phyloP scores from a whole-genome alignment of 805 yeast species.

The Candida patagonica region DNA sequence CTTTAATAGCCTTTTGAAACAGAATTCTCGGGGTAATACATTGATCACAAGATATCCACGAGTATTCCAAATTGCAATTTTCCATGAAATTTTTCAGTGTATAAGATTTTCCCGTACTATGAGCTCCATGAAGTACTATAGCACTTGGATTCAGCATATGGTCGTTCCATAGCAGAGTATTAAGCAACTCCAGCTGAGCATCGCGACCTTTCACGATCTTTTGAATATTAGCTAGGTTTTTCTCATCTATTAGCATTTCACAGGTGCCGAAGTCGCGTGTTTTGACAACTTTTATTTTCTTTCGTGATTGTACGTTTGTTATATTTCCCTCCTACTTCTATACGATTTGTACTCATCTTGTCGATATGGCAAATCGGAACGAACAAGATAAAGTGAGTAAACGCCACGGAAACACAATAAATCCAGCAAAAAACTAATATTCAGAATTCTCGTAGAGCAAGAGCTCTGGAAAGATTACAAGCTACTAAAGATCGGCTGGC shows the following conservation, averaged over 20 bases:
- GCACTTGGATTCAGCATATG: conserved; percentile 25
- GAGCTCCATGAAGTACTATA: conserved; percentile 40
- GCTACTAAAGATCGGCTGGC: conserved; percentile 19
- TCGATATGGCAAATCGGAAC: too few relatives aligned
- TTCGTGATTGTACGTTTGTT: too few relatives aligned
- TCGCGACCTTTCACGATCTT: conserved; percentile 1
- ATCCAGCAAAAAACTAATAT: neutral
- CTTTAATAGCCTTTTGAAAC: conserved; percentile 37
- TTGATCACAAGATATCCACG: conserved; percentile 40
- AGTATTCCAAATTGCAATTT: conserved; percentile 21
- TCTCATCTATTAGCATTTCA: too few relatives aligned
- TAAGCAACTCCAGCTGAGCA: conserved; percentile 3
- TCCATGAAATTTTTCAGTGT: conserved; percentile 30
- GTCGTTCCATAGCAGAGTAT: conserved; percentile 11
- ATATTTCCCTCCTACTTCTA: too few relatives aligned
- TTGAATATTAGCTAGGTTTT: neutral
- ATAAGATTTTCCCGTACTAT: conserved; percentile 40
- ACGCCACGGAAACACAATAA: neutral
- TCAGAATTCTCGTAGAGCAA: conserved; percentile 14
- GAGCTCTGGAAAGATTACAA: conserved; percentile 17
- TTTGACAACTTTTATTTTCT: too few relatives aligned
- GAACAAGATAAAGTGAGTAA: conserved; percentile 1
- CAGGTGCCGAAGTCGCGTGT: too few relatives aligned
- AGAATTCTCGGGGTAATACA: conserved; percentile 39
- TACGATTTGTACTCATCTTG: too few relatives aligned